A percentile compares a stretch with the other conserved stretches of the same genome.
Evolutionary conservation across 495 filamentous ascomycete species (phyloP).

Genomic region (Filosporella fistucella): DNA sequence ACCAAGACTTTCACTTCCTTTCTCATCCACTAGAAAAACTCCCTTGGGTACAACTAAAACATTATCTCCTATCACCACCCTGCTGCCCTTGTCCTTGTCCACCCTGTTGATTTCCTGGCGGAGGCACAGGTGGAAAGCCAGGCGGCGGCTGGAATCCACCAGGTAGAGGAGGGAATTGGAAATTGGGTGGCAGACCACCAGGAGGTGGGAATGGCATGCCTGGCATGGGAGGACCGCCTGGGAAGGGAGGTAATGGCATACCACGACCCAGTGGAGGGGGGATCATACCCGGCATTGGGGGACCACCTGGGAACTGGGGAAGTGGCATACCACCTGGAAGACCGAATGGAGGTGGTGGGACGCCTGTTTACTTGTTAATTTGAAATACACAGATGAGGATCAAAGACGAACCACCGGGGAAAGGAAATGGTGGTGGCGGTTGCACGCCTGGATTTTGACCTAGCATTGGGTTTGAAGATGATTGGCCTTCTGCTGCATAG

Average conservation of each 20-base stretch:
- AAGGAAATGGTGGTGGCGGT: conserved; percentile 48
- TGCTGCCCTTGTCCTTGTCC: conserved; percentile 1
- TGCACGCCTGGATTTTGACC: conserved; percentile 56
- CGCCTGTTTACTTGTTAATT: conserved; percentile 4
- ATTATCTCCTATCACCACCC: conserved; percentile 14
- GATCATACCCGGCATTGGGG: conserved; percentile 23
- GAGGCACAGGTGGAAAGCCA: conserved; percentile 21
- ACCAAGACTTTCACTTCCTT: no score
- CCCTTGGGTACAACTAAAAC: no score
- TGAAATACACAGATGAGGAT: conserved; percentile 10
- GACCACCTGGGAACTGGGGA: conserved; percentile 13
- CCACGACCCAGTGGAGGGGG: conserved; percentile 51
- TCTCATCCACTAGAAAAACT: no score
- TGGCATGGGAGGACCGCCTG: conserved; percentile 36
- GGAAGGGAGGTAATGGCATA: conserved; percentile 57
- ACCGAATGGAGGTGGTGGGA: conserved; percentile 24
- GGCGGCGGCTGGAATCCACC: conserved; percentile 29
- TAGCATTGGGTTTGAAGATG: conserved; percentile 77
- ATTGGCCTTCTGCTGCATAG: conserved; percentile 90
- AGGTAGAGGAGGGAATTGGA: conserved; percentile 38
- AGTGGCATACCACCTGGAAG: conserved; percentile 16
- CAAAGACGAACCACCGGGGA: conserved; percentile 30
- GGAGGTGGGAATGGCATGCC: conserved; percentile 63
- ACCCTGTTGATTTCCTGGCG: conserved; percentile 2
- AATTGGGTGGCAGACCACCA: conserved; percentile 52